Conservation (phyloP, 202 grass and related monocot species). For the Thinopyrum obtusiflorum region DNA sequence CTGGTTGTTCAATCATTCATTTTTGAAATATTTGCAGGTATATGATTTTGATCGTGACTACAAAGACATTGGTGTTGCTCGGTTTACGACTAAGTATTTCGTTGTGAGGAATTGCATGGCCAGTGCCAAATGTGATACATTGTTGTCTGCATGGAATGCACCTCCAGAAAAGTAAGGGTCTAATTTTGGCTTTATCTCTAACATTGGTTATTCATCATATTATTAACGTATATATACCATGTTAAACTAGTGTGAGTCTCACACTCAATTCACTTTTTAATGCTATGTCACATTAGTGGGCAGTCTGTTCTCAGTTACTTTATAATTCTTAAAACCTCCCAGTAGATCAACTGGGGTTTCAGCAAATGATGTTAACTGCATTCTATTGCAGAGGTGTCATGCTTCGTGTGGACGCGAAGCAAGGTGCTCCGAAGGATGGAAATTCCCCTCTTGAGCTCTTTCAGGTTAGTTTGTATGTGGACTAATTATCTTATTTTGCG, state of each 20-base stretch:
- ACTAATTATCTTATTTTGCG: neutral
- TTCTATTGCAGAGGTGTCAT: slow-evolving; percentile 68
- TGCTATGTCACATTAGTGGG: slow-evolving; percentile 1
- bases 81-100: slow-evolving; percentile 89
- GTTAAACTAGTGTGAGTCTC: neutral
- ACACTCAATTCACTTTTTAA: neutral
- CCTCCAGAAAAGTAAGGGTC: slow-evolving; percentile 88
- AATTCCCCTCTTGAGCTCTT: slow-evolving; percentile 87
- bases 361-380: slow-evolving; percentile 25
- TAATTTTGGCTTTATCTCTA: slow-evolving; percentile 12
- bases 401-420: slow-evolving; percentile 91
- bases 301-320: slow-evolving; percentile 17
- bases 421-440: slow-evolving; percentile 97
- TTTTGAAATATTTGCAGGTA: slow-evolving; percentile 52
- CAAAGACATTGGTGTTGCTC: slow-evolving; percentile 90
- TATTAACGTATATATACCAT: neutral
- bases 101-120: slow-evolving; percentile 87
- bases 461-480: slow-evolving; percentile 51
- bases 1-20: neutral
- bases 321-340: neutral
- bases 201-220: neutral
- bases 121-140: slow-evolving; percentile 86
- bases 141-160: slow-evolving; percentile 94
- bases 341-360: slow-evolving; percentile 16
- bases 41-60: slow-evolving; percentile 97